Conservation (phyloP, 495 filamentous ascomycete species). For the Penicillium lividum region DNA sequence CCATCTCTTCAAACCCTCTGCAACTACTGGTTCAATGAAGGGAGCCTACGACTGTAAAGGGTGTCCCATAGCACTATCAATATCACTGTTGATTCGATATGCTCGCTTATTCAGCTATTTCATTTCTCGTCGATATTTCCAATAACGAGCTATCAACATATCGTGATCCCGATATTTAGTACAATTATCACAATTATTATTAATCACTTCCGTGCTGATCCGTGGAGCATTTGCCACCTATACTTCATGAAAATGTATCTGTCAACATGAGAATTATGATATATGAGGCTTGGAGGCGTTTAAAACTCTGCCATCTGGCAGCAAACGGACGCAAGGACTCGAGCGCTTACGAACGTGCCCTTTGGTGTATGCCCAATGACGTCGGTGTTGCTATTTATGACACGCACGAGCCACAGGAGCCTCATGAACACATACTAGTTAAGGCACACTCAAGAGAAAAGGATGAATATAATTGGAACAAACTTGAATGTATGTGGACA, state of each 20-base stretch:
- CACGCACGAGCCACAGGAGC: constrained; percentile 26
- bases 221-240: no score
- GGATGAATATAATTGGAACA: background rate
- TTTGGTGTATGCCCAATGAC: constrained; percentile 29
- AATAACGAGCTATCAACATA: no score
- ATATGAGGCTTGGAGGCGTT: background rate
- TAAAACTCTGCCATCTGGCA: constrained; percentile 1
- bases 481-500: background rate
- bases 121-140: no score
- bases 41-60: no score
- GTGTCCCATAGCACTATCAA: no score
- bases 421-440: background rate
- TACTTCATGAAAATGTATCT: background rate
- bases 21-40: no score
- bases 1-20: no score
- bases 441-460: background rate
- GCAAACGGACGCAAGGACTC: background rate
- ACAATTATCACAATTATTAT: no score
- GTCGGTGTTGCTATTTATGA: constrained; percentile 33
- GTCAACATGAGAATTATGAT: background rate
- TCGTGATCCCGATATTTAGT: no score
- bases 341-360: constrained; percentile 3
- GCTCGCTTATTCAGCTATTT: no score
- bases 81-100: no score
- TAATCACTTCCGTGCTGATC: no score